These are phyloP conservation scores for Termitomyces titanicus DNA, from an alignment of 768 basidiomycete genomes.

Conservation along the genomic window DNA sequence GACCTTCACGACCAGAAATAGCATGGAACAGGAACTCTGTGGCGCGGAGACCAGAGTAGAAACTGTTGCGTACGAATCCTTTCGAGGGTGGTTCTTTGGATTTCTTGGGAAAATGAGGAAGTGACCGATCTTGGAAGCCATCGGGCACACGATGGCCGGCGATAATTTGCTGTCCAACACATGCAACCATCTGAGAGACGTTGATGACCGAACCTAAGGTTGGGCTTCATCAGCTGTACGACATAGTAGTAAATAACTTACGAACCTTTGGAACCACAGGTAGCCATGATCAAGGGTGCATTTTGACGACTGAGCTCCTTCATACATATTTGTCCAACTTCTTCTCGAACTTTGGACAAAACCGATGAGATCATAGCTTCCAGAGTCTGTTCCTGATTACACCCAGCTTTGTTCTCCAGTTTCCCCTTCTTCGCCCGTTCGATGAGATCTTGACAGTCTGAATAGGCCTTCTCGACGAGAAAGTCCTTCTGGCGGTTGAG, in stretches of 20 bases:
- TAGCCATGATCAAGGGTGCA: conserved; percentile 97
- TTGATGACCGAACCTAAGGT: conserved; percentile 89
- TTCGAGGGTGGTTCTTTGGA: conserved; percentile 95
- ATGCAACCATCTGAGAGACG: conserved; percentile 99
- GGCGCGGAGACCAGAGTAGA: conserved; percentile 86
- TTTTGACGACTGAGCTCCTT: conserved; percentile 96
- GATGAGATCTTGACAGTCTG: conserved; percentile 83
- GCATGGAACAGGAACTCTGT: conserved; percentile 99
- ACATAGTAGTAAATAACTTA: background rate
- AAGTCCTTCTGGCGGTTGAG: conserved; percentile 79
- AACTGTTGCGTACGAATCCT: conserved; percentile 97
- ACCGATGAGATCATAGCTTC: conserved; percentile 95
- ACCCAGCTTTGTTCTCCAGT: conserved; percentile 96
- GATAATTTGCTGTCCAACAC: conserved; percentile 99
- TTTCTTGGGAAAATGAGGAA: conserved; percentile 99
- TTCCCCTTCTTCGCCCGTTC: conserved; percentile 87
- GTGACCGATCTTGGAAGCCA: conserved; percentile 97
- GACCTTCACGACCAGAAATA: conserved; percentile 95
- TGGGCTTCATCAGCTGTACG: background rate
- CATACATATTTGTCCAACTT: conserved; percentile 98
- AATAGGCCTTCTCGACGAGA: conserved; percentile 86
- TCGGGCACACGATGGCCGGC: conserved; percentile 97
- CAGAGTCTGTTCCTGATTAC: conserved; percentile 93
- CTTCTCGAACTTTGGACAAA: conserved; percentile 92
- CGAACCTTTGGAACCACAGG: conserved; percentile 97